Conservation (phyloP, 139 green algal species). For the Coelastrella sp. region DNA sequence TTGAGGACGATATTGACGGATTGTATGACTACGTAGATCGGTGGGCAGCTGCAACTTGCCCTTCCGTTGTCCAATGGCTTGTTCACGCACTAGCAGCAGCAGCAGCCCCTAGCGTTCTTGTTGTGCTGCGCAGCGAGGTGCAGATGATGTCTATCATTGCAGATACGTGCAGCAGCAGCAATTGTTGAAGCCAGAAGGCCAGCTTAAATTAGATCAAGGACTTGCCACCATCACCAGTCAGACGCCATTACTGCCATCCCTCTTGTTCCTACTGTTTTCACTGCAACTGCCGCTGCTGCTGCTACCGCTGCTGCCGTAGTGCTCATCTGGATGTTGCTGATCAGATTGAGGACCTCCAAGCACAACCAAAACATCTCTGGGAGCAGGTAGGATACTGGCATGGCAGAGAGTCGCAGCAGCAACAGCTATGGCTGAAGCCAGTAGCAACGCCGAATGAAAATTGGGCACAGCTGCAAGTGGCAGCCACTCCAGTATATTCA, state of each 20-base stretch:
- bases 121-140: too few relatives aligned
- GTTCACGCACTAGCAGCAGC: neutral
- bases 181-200: neutral
- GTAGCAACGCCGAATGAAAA: neutral
- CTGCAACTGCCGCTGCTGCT: neutral
- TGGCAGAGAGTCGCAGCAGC: neutral
- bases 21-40: conserved; percentile 44
- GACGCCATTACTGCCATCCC: neutral
- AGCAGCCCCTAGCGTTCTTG: neutral
- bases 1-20: conserved; percentile 43
- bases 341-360: neutral
- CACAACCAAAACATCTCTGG: conserved; percentile 10
- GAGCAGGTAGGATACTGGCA: neutral
- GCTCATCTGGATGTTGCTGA: neutral
- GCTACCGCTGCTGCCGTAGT: neutral
- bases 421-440: neutral
- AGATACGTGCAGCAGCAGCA: neutral
- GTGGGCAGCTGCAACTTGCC: neutral
- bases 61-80: neutral
- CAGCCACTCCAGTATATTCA: too few relatives aligned
- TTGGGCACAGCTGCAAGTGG: too few relatives aligned
- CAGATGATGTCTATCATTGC: neutral
- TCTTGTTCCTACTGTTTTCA: neutral
- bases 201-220: neutral
- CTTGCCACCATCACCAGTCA: neutral